A percentile compares a stretch with the other conserved stretches of the same genome.
Conservation (phyloP, 2,329 filamentous ascomycete species). For the Boeremia exigua region DNA sequence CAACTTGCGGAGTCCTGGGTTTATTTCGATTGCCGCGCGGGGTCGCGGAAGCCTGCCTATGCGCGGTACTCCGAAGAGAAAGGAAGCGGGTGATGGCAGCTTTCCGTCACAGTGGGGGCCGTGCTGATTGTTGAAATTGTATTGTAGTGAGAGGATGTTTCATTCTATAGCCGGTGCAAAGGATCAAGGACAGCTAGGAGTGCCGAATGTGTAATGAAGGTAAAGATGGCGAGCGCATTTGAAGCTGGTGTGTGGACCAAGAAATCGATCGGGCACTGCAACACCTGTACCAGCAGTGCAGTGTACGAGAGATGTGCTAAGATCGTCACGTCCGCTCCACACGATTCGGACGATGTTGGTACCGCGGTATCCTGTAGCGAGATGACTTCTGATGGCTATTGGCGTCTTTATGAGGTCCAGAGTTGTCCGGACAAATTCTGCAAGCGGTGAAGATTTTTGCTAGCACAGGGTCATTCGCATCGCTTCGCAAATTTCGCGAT, state of each 20-base stretch:
- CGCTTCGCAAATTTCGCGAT: constrained; percentile 1
- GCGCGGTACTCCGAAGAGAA: constrained; percentile 1
- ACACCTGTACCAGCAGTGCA: not conserved
- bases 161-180: constrained; percentile 19
- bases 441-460: constrained; percentile 19
- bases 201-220: constrained; percentile 5
- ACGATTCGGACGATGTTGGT: not conserved
- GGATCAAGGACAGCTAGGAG: not conserved
- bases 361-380: constrained; percentile 2
- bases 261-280: not conserved
- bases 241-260: constrained; percentile 3
- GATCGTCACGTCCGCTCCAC: not conserved
- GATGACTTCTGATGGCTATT: not conserved
- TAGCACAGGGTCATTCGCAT: constrained; percentile 7
- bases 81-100: constrained; percentile 8
- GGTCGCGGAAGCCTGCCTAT: constrained; percentile 17
- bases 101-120: constrained; percentile 22
- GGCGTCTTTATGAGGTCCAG: constrained; percentile 14
- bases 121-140: constrained; percentile 7
- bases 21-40: constrained; percentile 17
- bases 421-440: constrained; percentile 15
- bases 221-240: constrained; percentile 3
- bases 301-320: not conserved
- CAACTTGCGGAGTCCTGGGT: constrained; percentile 6
- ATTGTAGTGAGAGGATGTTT: constrained; percentile 9